These are phyloP conservation scores for Adansonia gregorii DNA, from an alignment of 441 rosid genomes.

Conservation along the genomic window DNA sequence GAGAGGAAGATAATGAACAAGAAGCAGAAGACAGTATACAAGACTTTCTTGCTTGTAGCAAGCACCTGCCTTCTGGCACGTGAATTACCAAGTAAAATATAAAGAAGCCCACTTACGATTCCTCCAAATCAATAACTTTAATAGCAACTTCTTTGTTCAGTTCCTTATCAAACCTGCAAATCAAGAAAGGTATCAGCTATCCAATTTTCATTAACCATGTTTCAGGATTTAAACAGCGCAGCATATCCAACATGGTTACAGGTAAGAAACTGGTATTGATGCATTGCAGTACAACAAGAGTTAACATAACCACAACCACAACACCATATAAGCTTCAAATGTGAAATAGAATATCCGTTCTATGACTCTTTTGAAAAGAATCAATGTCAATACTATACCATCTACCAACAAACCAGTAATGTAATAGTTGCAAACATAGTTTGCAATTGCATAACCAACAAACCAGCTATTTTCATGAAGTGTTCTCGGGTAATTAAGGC, in stretches of 20 bases:
- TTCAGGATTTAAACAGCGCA: neutral
- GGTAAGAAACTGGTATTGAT: neutral
- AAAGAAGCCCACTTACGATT: constrained; percentile 74
- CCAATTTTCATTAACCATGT: constrained; percentile 11
- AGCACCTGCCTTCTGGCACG: constrained; percentile 7
- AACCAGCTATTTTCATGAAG: neutral
- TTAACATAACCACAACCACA: neutral
- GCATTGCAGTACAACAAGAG: neutral
- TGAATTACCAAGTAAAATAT: constrained; percentile 22
- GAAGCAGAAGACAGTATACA: neutral
- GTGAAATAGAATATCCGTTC: neutral
- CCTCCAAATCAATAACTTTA: constrained; percentile 98
- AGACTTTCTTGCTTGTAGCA: constrained; percentile 15
- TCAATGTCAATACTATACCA: neutral
- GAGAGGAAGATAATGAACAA: constrained; percentile 14
- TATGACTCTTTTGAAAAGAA: neutral
- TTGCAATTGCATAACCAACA: neutral
- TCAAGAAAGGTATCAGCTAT: constrained; percentile 33
- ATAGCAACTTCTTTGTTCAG: constrained; percentile 97
- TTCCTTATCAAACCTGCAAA: constrained; percentile 89
- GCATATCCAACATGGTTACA: neutral
- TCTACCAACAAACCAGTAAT: neutral
- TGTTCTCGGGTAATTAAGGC: neutral
- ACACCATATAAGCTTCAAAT: neutral
- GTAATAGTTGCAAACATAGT: neutral